Conservation (phyloP, 176 grass and related monocot species). For the Zizania latifolia region DNA sequence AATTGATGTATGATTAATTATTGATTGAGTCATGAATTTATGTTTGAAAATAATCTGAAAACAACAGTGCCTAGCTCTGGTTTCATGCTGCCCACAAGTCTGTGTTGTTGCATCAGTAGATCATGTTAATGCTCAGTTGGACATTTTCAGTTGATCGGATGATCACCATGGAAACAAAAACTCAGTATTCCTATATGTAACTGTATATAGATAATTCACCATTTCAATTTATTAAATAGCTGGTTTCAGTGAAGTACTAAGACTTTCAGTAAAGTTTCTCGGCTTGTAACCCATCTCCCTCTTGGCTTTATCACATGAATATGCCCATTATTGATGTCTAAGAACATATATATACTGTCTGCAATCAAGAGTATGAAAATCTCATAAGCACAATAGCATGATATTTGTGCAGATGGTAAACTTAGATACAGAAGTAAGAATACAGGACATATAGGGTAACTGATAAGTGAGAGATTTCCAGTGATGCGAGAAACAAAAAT, state of each 20-base stretch:
- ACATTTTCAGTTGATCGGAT: not conserved
- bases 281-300: no score
- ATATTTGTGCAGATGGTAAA: no score
- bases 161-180: not conserved
- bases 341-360: constrained; percentile 68
- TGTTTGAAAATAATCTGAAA: no score
- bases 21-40: no score
- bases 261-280: constrained; percentile 61
- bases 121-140: constrained; percentile 62
- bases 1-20: no score
- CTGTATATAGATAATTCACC: no score
- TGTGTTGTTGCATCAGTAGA: constrained; percentile 69
- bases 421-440: not conserved
- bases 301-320: no score
- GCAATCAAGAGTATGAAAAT: constrained; percentile 19
- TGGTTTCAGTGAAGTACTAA: constrained; percentile 59
- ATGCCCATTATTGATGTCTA: constrained; percentile 73
- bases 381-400: constrained; percentile 15
- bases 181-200: not conserved
- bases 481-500: constrained; percentile 72
- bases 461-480: constrained; percentile 82
- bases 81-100: constrained; percentile 68
- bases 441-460: constrained; percentile 55
- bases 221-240: not conserved
- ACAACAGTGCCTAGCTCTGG: constrained; percentile 67